Percentiles rank a stretch among this genome's conserved stretches.
Conservation (phyloP, 768 basidiomycete species). For the Sistotremastrum niveocremeum region DNA sequence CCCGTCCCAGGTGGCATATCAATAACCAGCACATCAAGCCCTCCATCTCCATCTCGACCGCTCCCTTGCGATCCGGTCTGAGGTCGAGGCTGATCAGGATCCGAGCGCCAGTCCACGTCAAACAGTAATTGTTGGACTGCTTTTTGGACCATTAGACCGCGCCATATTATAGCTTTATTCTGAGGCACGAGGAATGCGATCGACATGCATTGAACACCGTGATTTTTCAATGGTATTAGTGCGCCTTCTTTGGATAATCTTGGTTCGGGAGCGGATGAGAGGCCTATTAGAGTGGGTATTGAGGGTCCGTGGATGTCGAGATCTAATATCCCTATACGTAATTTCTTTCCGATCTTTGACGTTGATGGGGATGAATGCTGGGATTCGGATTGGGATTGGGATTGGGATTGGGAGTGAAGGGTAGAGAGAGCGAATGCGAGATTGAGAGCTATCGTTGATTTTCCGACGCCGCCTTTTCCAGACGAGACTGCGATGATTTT, state of each 20-base stretch:
- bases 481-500: slow-evolving; percentile 77
- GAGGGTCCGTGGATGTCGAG: slow-evolving; percentile 95
- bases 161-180: slow-evolving; percentile 84
- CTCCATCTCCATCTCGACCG: slow-evolving; percentile 26
- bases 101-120: slow-evolving; percentile 77
- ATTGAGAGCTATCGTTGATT: slow-evolving; percentile 86
- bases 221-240: slow-evolving; percentile 71
- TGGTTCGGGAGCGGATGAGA: slow-evolving; percentile 68
- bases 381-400: slow-evolving; percentile 10
- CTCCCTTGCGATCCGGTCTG: slow-evolving; percentile 6
- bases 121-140: slow-evolving; percentile 93
- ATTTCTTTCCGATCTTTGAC: slow-evolving; percentile 10
- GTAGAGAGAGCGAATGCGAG: slow-evolving; percentile 63
- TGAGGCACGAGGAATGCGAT: slow-evolving; percentile 86
- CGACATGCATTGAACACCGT: slow-evolving; percentile 89
- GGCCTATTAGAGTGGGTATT: slow-evolving; percentile 83
- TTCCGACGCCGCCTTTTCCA: slow-evolving; percentile 94
- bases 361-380: too few relatives aligned
- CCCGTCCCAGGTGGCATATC: slow-evolving; percentile 98
- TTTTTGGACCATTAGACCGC: slow-evolving; percentile 97
- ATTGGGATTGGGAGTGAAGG: slow-evolving; percentile 19
- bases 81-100: slow-evolving; percentile 2
- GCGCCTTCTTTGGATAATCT: slow-evolving; percentile 57
- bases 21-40: slow-evolving; percentile 75
- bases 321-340: slow-evolving; percentile 79